Evolutionary conservation across 306 rosid species (phyloP), one percentile per base, ranked within the genome.

Genomic region (Lagenaria siceraria): DNA sequence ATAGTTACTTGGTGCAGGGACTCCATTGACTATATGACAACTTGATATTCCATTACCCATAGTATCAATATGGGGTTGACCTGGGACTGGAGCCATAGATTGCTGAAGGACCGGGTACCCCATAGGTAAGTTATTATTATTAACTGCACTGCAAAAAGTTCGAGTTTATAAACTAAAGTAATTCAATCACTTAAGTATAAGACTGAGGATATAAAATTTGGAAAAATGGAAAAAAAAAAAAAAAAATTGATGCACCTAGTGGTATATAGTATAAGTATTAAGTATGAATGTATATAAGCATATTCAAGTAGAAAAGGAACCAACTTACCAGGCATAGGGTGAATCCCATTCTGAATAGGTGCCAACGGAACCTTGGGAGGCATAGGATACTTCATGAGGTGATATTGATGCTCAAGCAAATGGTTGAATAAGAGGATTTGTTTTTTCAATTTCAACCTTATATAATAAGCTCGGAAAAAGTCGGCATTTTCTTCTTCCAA

Each of bases 401-500:
- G 92, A 85, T 81, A 92, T 76, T 95, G 99, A 80, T 90, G 93
- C 87, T 90, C 96, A 31, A 95, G 97, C 59, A 95, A 80, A 87
- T 95, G 96, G 79, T 95, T 95, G 81, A 95, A 95, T 61, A 92
- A 22, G 80, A 92, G 81, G 80, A 95, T 95, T 80, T 95, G 99
- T 80, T 87, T 92, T 85, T 92, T 95, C 90, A 95, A 82, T 84
- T 95, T 95, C 83, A 95, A 87, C 63, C 99, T 83, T 78, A 95
- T 87, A 52, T 92, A 92, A 84, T 95, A 95, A 0, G 97, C 97
- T 81, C 99, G 87, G 86, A 92, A 95, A 82, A 95, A 95, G 79
- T 95, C 97, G 0, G 91, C 89, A 84, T 95, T 95, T 86, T 92
- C 99, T 87, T 95, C 99, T 85, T 95, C 99, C 92, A 95, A 86